Evolutionary conservation across 768 basidiomycete genomes (phyloP).

Genomic region (Pilatotrama ljubarskyi): DNA sequence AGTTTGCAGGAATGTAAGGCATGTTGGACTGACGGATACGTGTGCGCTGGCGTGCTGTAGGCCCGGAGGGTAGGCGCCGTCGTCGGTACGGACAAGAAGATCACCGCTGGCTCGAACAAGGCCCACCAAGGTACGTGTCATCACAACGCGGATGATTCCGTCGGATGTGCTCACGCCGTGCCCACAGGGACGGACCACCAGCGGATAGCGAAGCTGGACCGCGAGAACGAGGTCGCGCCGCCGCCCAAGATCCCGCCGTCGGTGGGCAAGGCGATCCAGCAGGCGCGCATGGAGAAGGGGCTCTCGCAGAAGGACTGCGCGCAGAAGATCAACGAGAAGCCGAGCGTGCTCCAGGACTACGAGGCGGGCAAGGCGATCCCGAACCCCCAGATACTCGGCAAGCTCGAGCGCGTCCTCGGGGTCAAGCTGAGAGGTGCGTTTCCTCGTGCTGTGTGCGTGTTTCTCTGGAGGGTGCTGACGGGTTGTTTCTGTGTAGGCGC

Average conservation of each 20-base stretch:
- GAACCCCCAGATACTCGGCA: constrained; percentile 80
- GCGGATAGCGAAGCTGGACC: constrained; percentile 89
- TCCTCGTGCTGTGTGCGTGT: too few species aligned
- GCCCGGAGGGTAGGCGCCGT: constrained; percentile 76
- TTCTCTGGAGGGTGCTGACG: constrained; percentile 5
- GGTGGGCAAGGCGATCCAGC: constrained; percentile 83
- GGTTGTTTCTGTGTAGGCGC: constrained; percentile 43
- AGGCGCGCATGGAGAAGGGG: constrained; percentile 73
- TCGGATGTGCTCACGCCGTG: not conserved
- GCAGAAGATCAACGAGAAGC: constrained; percentile 92
- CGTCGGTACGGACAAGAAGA: constrained; percentile 82
- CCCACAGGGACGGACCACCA: constrained; percentile 85
- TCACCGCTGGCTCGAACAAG: constrained; percentile 70
- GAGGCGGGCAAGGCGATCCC: constrained; percentile 88
- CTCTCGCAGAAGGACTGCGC: constrained; percentile 92
- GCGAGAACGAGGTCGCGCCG: constrained; percentile 94
- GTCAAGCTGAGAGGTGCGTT: constrained; percentile 88
- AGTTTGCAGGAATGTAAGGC: not conserved
- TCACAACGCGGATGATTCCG: not conserved
- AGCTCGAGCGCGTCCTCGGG: constrained; percentile 83
- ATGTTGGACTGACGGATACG: constrained; percentile 7
- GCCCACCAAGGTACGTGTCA: constrained; percentile 60
- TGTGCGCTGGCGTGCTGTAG: constrained; percentile 36
- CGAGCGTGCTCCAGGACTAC: constrained; percentile 84
- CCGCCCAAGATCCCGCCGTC: constrained; percentile 74